These are phyloP conservation scores for Brassica hybrid DNA, from an alignment of 441 rosid species.

Conservation along the genomic window DNA sequence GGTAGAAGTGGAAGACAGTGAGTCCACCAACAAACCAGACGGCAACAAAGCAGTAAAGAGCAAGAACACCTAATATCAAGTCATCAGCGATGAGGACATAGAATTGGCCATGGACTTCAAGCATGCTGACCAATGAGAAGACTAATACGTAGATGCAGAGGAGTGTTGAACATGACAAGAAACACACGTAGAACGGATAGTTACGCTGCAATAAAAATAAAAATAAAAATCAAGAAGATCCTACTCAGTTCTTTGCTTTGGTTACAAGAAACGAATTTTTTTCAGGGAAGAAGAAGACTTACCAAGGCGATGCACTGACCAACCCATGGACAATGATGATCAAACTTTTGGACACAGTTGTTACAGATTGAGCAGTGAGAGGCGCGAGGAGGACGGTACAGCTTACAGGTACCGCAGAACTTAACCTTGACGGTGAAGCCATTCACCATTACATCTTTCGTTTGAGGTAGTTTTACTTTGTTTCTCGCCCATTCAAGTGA, in stretches of 20 bases:
- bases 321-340: slow-evolving; percentile 97
- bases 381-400: slow-evolving; percentile 89
- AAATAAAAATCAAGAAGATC: too few species aligned
- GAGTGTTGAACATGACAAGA: slow-evolving; percentile 66
- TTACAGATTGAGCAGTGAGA: slow-evolving; percentile 89
- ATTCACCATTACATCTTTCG: slow-evolving; percentile 65
- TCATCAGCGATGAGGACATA: slow-evolving; percentile 51
- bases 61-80: slow-evolving; percentile 54
- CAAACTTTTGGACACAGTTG: slow-evolving; percentile 87
- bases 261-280: not conserved
- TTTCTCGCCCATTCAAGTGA: slow-evolving; percentile 60
- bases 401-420: slow-evolving; percentile 78
- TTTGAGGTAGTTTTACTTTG: slow-evolving; percentile 54
- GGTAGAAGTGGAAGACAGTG: slow-evolving; percentile 73
- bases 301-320: slow-evolving; percentile 97
- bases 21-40: slow-evolving; percentile 92
- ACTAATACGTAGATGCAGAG: slow-evolving; percentile 71
- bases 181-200: slow-evolving; percentile 74
- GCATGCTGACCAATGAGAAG: slow-evolving; percentile 68
- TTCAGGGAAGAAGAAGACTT: slow-evolving; percentile 5
- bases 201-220: slow-evolving; percentile 61
- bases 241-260: not conserved
- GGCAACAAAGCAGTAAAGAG: slow-evolving; percentile 68
- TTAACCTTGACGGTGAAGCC: slow-evolving; percentile 69
- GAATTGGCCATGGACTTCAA: slow-evolving; percentile 48